Base-by-base conservation (phyloP, 495 filamentous ascomycete genomes). In the Darksidea phi region DNA sequence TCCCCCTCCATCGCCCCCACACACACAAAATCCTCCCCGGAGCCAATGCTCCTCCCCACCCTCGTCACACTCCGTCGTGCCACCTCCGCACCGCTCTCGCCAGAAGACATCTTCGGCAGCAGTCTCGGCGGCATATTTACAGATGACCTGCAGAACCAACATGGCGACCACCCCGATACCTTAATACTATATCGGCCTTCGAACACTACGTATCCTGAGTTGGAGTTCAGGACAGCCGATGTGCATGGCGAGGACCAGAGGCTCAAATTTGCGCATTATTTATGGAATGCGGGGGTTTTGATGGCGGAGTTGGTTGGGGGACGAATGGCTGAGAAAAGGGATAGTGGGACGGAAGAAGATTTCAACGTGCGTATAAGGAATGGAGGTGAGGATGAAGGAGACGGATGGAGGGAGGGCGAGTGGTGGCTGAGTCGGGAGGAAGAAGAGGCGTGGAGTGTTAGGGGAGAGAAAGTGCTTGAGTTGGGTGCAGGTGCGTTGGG, bases 221-320 rank as follows among this genome's bases (percentile, higher is more conserved):
- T 79, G 45, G 70, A 77, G 43, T 74, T 89, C 48, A 64, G 67
- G 2, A 77, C 85, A 11, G 78, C 82, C 0, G 78, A 86, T 62
- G 82, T 84, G 0, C 70, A 79, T 20, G 75, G 72, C 0, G 82
- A 86, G 25, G 75, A 80, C 38, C 82, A 81, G 15, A 72, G 86
- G 54, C 76, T 73, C 41, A 79, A 94, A 37, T 95, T 92, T 71
- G 85, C 85, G 34, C 91, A 95, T 71, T 88, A 88, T 71, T 74
- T 96, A 6, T 96, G 92, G 92, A 95, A 93, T 70, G 78, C 89
- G n/a, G 84, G 80, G 0, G 74, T 93, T 63, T 76, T 86, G 54
- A 77, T 91, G 47, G 88, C 87, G 0, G 88, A 89, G 70, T 75
- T 85, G 12, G 75, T 94, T 10, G 85, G 88, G 67, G 64, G 74